Conservation (phyloP, 805 yeast species). For the Hanseniaspora mollemarum region DNA sequence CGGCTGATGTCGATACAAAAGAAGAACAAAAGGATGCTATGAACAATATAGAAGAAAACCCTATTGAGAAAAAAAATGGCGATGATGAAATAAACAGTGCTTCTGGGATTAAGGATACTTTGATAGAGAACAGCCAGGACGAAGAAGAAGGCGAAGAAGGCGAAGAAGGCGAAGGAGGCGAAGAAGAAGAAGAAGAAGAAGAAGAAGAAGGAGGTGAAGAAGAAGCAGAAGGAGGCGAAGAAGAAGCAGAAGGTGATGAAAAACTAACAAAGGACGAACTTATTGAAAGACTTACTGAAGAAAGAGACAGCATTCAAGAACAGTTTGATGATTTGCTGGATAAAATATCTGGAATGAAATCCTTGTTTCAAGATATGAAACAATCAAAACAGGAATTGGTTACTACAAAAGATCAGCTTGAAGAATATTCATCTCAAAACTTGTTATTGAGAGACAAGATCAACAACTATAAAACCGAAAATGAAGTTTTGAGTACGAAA, state of each 20-base stretch:
- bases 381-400: constrained; percentile 55
- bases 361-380: constrained; percentile 62
- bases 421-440: constrained; percentile 37
- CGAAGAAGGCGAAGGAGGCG: neutral
- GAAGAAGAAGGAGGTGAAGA: constrained; percentile 8
- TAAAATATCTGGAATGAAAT: constrained; percentile 60
- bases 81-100: neutral
- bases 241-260: constrained; percentile 13
- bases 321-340: constrained; percentile 53
- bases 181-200: neutral
- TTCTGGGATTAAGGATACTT: neutral
- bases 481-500: constrained; percentile 33
- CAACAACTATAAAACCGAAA: constrained; percentile 29
- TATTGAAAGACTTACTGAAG: constrained; percentile 34
- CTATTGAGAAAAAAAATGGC: neutral
- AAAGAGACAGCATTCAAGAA: constrained; percentile 45
- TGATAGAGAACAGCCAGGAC: constrained; percentile 18
- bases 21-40: neutral
- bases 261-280: constrained; percentile 17
- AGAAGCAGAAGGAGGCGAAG: constrained; percentile 4
- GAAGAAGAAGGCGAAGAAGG: constrained; percentile 20
- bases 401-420: constrained; percentile 40
- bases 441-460: constrained; percentile 29
- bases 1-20: neutral
- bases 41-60: neutral